Evolutionary conservation across 2,329 filamentous ascomycete species (phyloP).

Genomic region (Aspergillus sp.): DNA sequence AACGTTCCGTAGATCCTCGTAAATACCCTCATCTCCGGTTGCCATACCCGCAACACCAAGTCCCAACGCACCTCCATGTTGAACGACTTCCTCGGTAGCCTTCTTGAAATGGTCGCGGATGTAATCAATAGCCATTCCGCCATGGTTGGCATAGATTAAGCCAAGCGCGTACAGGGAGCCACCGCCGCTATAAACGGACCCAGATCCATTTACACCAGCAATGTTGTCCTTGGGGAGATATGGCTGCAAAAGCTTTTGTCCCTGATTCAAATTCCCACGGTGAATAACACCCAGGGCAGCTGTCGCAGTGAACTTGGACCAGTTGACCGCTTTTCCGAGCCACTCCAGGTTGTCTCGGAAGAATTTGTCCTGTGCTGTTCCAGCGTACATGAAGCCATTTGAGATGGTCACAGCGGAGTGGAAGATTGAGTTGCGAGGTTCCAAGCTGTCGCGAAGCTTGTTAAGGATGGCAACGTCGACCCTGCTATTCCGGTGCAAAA

Average conservation of each 20-base stretch:
- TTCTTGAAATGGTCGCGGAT: constrained; percentile 51
- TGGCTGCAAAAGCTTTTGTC: constrained; percentile 87
- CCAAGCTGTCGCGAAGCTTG: constrained; percentile 92
- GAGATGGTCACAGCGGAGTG: constrained; percentile 96
- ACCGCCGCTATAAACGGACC: constrained; percentile 93
- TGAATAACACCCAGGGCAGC: constrained; percentile 96
- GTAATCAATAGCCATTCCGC: constrained; percentile 69
- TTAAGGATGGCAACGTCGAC: constrained; percentile 90
- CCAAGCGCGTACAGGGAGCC: constrained; percentile 94
- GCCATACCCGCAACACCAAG: constrained; percentile 98
- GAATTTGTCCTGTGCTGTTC: constrained; percentile 96
- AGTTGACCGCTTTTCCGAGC: constrained; percentile 97
- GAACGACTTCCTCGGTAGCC: constrained; percentile 73
- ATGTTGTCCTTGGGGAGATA: constrained; percentile 75
- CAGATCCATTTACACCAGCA: constrained; percentile 66
- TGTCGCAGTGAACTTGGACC: constrained; percentile 98
- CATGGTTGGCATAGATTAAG: constrained; percentile 95
- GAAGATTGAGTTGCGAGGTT: constrained; percentile 96
- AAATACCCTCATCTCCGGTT: constrained; percentile 84
- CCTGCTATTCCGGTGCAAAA: constrained; percentile 92
- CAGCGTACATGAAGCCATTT: constrained; percentile 99
- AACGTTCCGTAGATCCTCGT: constrained; percentile 84
- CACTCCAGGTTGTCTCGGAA: constrained; percentile 98
- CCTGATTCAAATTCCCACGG: constrained; percentile 89
- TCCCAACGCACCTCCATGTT: constrained; percentile 92